phyloP scores from a whole-genome alignment of 768 basidiomycete genomes.

The Cystofilobasidium bisporidii region DNA sequence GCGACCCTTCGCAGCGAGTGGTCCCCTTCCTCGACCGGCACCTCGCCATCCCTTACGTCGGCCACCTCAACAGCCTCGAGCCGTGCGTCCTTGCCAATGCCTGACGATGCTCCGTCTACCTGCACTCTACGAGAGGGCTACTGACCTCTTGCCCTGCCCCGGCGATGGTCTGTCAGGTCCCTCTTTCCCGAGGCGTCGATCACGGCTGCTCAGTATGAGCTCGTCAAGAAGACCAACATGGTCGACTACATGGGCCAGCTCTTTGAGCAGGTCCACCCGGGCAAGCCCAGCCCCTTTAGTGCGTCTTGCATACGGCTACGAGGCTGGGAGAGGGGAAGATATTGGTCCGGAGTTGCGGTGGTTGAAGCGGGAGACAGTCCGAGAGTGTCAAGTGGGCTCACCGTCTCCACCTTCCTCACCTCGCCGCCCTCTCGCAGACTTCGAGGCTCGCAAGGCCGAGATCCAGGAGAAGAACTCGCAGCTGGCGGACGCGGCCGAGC shows the following conservation, averaged over 20 bases:
- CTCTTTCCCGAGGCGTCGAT: conserved; percentile 72
- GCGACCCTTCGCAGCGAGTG: conserved; percentile 50
- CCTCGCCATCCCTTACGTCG: conserved; percentile 82
- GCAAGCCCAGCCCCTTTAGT: conserved; percentile 62
- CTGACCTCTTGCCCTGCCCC: background rate
- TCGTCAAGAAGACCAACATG: conserved; percentile 97
- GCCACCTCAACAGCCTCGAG: conserved; percentile 67
- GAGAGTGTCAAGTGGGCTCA: no score
- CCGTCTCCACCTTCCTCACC: no score
- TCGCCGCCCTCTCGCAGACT: conserved; percentile 50
- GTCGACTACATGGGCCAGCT: conserved; percentile 80
- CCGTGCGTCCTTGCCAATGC: no score
- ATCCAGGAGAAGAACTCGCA: conserved; percentile 75
- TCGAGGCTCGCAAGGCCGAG: conserved; percentile 66
- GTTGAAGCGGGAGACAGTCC: no score
- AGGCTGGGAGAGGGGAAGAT: no score
- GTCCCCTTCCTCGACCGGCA: conserved; percentile 91
- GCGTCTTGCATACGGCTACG: no score
- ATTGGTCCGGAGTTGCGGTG: no score
- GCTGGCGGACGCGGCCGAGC: conserved; percentile 80
- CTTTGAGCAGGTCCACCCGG: conserved; percentile 67
- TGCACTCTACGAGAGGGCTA: background rate
- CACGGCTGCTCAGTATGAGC: conserved; percentile 86
- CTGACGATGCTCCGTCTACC: no score
- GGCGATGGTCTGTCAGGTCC: conserved; percentile 26